Percentiles rank a stretch among this genome's conserved stretches.
Evolutionary conservation across 805 yeast species (phyloP).

Genomic region (Yarrowia alimentaria): DNA sequence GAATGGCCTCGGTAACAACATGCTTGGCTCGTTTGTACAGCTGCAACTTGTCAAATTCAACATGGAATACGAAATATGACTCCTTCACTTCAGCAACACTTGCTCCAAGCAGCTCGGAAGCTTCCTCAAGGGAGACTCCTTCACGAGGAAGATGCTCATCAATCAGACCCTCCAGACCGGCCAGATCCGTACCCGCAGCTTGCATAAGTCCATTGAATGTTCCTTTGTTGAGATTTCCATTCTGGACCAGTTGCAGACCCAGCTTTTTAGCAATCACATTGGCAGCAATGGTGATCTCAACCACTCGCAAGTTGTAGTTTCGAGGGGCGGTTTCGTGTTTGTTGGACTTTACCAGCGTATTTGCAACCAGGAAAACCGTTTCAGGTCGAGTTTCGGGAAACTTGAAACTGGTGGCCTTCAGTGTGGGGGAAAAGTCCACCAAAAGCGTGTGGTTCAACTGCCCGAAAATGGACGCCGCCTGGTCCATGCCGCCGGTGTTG

Average conservation of each 20-base stretch:
- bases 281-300: constrained; percentile 68
- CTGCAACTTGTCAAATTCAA: constrained; percentile 54
- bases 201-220: constrained; percentile 66
- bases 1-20: constrained; percentile 58
- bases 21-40: constrained; percentile 60
- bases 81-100: constrained; percentile 46
- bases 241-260: constrained; percentile 45
- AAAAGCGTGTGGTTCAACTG: constrained; percentile 55
- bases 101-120: constrained; percentile 46
- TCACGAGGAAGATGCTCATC: constrained; percentile 46
- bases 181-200: constrained; percentile 37
- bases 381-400: constrained; percentile 50
- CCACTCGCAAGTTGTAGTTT: constrained; percentile 68
- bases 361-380: constrained; percentile 59
- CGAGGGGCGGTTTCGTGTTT: constrained; percentile 69
- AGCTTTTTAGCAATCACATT: constrained; percentile 53
- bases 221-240: constrained; percentile 55
- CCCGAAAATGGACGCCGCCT: constrained; percentile 68
- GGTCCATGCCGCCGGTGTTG: constrained; percentile 80
- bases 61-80: constrained; percentile 54
- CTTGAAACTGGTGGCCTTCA: constrained; percentile 53
- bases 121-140: constrained; percentile 42
- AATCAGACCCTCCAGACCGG: constrained; percentile 43
- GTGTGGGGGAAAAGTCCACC: constrained; percentile 59
- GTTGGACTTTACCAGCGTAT: constrained; percentile 60